phyloP scores from a whole-genome alignment of 2,329 filamentous ascomycete species.

The Verticillium longisporum region DNA sequence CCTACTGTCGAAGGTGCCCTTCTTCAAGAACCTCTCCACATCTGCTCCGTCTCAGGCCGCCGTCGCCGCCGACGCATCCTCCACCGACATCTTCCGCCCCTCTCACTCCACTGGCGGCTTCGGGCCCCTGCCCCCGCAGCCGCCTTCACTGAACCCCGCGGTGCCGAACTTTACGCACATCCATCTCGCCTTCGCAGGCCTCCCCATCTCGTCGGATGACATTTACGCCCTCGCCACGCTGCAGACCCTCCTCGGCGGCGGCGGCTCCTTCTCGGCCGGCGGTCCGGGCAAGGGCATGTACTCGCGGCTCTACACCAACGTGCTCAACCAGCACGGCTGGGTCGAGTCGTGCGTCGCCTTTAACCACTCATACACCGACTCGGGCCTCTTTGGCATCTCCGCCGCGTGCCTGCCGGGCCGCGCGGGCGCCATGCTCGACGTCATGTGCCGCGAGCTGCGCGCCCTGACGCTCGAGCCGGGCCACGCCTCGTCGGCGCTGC shows the following conservation, averaged over 20 bases:
- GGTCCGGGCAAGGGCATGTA: constrained; percentile 99
- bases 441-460: constrained; percentile 87
- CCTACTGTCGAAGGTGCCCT: constrained; percentile 76
- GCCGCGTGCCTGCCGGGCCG: constrained; percentile 75
- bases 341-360: constrained; percentile 93
- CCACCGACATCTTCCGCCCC: constrained; percentile 52
- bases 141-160: constrained; percentile 69
- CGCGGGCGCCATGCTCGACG: constrained; percentile 80
- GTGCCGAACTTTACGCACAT: constrained; percentile 83
- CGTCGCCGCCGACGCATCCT: constrained; percentile 38
- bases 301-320: constrained; percentile 93
- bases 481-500: constrained; percentile 61
- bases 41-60: constrained; percentile 59
- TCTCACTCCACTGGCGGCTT: constrained; percentile 92
- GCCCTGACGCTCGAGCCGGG: constrained; percentile 70
- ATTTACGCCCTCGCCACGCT: constrained; percentile 95
- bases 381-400: constrained; percentile 89
- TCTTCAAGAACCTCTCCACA: constrained; percentile 82
- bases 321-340: constrained; percentile 96
- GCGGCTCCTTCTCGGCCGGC: constrained; percentile 92
- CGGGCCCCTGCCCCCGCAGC: constrained; percentile 74
- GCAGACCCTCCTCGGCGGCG: constrained; percentile 91
- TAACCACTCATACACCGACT: constrained; percentile 96
- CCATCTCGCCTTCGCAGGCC: constrained; percentile 90
- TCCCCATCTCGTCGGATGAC: constrained; percentile 83